These are phyloP conservation scores for Aureobasidium sp. DNA, from an alignment of 2,329 filamentous ascomycete genomes.

Conservation along the genomic window DNA sequence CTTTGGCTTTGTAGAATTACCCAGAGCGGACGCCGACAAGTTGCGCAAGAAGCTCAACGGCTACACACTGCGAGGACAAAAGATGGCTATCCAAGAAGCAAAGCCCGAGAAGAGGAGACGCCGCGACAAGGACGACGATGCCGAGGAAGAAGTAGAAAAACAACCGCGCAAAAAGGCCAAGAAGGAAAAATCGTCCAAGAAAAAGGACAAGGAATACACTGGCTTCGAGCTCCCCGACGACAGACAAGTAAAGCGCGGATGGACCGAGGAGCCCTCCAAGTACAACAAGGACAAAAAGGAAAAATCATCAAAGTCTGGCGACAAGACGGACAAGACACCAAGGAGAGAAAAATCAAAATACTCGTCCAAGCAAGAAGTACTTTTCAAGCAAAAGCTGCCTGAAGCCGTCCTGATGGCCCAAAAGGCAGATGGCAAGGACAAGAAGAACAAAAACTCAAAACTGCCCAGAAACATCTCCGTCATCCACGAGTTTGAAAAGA, in stretches of 20 bases:
- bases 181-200: slow-evolving; percentile 44
- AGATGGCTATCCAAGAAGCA: slow-evolving; percentile 77
- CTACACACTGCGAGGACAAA: slow-evolving; percentile 70
- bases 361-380: slow-evolving; percentile 64
- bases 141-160: slow-evolving; percentile 25
- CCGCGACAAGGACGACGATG: slow-evolving; percentile 21
- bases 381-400: slow-evolving; percentile 68
- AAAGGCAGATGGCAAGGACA: slow-evolving; percentile 47
- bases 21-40: slow-evolving; percentile 74
- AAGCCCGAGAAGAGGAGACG: slow-evolving; percentile 50
- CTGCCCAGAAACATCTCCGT: slow-evolving; percentile 45
- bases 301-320: slow-evolving; percentile 56
- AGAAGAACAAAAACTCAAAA: slow-evolving; percentile 51
- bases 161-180: slow-evolving; percentile 31
- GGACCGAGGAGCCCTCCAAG: slow-evolving; percentile 54
- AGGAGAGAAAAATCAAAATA: slow-evolving; percentile 63
- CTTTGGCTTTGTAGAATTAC: slow-evolving; percentile 86
- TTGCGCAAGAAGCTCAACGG: slow-evolving; percentile 87
- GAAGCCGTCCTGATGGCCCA: not conserved
- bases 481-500: slow-evolving; percentile 85
- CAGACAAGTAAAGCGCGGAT: slow-evolving; percentile 78
- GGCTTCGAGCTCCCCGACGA: slow-evolving; percentile 65
- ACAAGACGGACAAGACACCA: slow-evolving; percentile 60
- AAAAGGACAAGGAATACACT: slow-evolving; percentile 44
- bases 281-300: slow-evolving; percentile 41